Evolutionary conservation across 257 asterid species (phyloP).

Genomic region (Gentiana dahurica): DNA sequence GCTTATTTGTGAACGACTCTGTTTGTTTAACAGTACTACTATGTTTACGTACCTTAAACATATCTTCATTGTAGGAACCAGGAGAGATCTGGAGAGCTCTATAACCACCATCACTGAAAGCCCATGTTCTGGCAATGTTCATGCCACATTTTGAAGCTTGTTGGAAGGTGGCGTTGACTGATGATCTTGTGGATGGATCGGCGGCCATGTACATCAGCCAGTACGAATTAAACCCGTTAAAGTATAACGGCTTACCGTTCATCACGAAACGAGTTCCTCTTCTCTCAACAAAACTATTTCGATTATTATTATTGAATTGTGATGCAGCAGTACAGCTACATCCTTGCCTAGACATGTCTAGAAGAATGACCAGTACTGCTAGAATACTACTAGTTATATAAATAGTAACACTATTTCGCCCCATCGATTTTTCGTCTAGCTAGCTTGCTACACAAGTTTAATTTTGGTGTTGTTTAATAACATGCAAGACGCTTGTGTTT

Average conservation of each 20-base stretch:
- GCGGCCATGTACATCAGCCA: slow-evolving; percentile 28
- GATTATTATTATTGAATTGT: background rate
- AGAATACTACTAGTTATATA: too few species aligned
- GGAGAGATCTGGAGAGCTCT: slow-evolving; percentile 19
- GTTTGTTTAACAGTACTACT: too few species aligned
- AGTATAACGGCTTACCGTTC: slow-evolving; percentile 13
- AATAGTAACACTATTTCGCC: too few species aligned
- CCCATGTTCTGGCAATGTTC: slow-evolving; percentile 25
- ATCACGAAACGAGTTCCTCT: slow-evolving; percentile 16
- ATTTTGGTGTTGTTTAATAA: too few species aligned
- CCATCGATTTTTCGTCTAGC: too few species aligned
- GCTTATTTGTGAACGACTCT: too few species aligned
- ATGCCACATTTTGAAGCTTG: slow-evolving; percentile 21
- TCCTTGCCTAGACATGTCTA: background rate
- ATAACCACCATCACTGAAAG: slow-evolving; percentile 21
- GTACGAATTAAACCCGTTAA: slow-evolving; percentile 27
- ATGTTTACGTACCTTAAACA: slow-evolving; percentile 14
- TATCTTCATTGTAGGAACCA: slow-evolving; percentile 19
- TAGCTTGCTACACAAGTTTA: too few species aligned
- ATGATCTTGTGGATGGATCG: slow-evolving; percentile 14
- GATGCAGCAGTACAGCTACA: background rate
- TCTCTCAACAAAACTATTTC: slow-evolving; percentile 5
- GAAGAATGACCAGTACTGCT: background rate
- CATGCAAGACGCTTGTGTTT: too few species aligned
- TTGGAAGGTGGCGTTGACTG: slow-evolving; percentile 13